Evolutionary conservation across 2,329 filamentous ascomycete genomes (phyloP).

Genomic region (Pseudogymnoascus sp.): DNA sequence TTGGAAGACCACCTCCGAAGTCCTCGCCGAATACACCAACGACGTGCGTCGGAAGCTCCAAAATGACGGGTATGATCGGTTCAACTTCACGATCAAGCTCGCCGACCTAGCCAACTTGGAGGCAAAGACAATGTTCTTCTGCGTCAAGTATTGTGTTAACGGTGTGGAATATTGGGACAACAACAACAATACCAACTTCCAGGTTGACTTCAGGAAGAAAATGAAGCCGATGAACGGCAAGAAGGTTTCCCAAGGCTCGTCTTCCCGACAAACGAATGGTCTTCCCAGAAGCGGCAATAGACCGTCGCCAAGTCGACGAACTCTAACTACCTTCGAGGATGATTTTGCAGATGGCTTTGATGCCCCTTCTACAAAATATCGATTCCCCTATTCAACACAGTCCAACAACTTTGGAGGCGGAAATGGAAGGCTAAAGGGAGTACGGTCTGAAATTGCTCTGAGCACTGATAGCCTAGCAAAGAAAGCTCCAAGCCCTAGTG

Average conservation of each 20-base stretch:
- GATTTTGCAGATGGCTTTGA: constrained; percentile 60
- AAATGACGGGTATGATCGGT: constrained; percentile 69
- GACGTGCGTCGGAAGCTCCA: constrained; percentile 63
- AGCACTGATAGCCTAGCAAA: constrained; percentile 33
- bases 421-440: constrained; percentile 60
- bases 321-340: constrained; percentile 52
- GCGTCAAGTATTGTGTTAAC: constrained; percentile 77
- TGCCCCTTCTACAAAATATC: constrained; percentile 33
- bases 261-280: constrained; percentile 43
- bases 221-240: constrained; percentile 54
- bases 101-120: constrained; percentile 87
- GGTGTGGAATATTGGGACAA: constrained; percentile 94
- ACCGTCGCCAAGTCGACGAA: constrained; percentile 40
- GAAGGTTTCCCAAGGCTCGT: constrained; percentile 43
- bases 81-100: constrained; percentile 89
- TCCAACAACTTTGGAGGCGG: constrained; percentile 22
- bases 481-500: constrained; percentile 47
- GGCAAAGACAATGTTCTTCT: constrained; percentile 86
- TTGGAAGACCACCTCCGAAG: constrained; percentile 97
- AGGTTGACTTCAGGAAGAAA: constrained; percentile 87
- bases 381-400: constrained; percentile 18
- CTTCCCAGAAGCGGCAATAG: constrained; percentile 61
- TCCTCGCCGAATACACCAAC: constrained; percentile 77
- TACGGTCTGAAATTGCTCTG: constrained; percentile 53
- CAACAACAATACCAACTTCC: constrained; percentile 80